These are phyloP conservation scores for Hygrophorus russula DNA, from an alignment of 768 basidiomycete genomes.

Conservation along the genomic window DNA sequence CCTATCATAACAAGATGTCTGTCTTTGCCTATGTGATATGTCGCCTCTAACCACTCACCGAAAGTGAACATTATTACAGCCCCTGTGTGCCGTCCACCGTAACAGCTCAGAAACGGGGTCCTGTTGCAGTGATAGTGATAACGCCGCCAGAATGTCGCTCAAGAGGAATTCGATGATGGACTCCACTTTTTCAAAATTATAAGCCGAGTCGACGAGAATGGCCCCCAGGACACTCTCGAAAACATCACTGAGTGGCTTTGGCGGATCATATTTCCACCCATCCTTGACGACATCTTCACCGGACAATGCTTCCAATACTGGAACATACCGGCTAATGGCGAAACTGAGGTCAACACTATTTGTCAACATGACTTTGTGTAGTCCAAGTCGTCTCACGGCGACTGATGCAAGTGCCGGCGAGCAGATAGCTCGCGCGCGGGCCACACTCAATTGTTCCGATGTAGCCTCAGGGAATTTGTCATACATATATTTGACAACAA, in stretches of 20 bases:
- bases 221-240: slow-evolving; percentile 81
- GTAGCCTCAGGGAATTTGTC: slow-evolving; percentile 58
- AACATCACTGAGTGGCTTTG: slow-evolving; percentile 77
- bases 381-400: slow-evolving; percentile 47
- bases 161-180: slow-evolving; percentile 52
- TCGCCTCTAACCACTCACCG: slow-evolving; percentile 14
- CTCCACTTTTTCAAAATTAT: slow-evolving; percentile 58
- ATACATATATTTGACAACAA: slow-evolving; percentile 62
- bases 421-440: slow-evolving; percentile 63
- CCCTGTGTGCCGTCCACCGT: slow-evolving; percentile 49
- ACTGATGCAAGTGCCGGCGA: slow-evolving; percentile 61
- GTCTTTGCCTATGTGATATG: neutral
- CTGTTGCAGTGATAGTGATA: slow-evolving; percentile 47
- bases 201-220: slow-evolving; percentile 70
- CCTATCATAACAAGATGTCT: slow-evolving; percentile 8
- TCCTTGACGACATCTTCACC: slow-evolving; percentile 51
- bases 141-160: slow-evolving; percentile 49
- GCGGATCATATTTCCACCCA: slow-evolving; percentile 78
- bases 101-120: slow-evolving; percentile 69
- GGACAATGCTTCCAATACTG: slow-evolving; percentile 43
- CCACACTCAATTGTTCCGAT: slow-evolving; percentile 66
- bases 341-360: slow-evolving; percentile 57
- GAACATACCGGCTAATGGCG: slow-evolving; percentile 51
- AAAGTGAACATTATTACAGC: slow-evolving; percentile 35
- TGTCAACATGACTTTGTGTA: slow-evolving; percentile 63